These are phyloP conservation scores for Acer saccharum DNA, from an alignment of 345 rosid species.

Conservation along the genomic window DNA sequence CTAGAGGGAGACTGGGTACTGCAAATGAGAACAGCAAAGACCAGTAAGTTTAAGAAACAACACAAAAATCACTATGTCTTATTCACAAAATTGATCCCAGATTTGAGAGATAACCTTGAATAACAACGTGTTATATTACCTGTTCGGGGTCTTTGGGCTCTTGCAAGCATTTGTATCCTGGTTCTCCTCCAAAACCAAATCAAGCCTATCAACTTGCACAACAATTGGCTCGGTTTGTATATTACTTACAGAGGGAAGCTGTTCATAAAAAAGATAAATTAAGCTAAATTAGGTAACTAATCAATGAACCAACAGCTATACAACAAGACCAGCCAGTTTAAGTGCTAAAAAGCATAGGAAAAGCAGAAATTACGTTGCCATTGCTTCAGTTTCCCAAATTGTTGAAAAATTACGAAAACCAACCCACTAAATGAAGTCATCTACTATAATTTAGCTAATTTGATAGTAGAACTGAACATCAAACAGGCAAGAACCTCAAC, in stretches of 20 bases:
- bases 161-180: constrained; percentile 58
- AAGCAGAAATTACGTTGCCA: not conserved
- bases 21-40: constrained; percentile 27
- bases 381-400: not conserved
- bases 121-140: constrained; percentile 42
- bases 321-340: not conserved
- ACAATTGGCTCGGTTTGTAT: constrained; percentile 89
- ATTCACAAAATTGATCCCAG: constrained; percentile 5
- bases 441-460: constrained; percentile 1
- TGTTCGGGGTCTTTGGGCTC: constrained; percentile 55
- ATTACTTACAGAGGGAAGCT: constrained; percentile 92
- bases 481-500: not conserved
- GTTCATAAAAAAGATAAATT: constrained; percentile 1
- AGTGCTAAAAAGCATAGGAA: not conserved
- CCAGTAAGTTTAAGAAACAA: not conserved
- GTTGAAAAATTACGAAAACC: not conserved
- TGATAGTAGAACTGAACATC: not conserved
- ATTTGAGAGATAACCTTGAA: not conserved
- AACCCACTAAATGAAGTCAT: not conserved
- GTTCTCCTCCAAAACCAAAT: constrained; percentile 96
- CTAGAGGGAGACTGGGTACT: constrained; percentile 61
- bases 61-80: not conserved
- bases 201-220: constrained; percentile 90
- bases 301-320: not conserved
- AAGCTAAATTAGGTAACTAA: not conserved